These are phyloP conservation scores for Paspalum notatum DNA, from an alignment of 176 grass and related monocot genomes.

Conservation along the genomic window DNA sequence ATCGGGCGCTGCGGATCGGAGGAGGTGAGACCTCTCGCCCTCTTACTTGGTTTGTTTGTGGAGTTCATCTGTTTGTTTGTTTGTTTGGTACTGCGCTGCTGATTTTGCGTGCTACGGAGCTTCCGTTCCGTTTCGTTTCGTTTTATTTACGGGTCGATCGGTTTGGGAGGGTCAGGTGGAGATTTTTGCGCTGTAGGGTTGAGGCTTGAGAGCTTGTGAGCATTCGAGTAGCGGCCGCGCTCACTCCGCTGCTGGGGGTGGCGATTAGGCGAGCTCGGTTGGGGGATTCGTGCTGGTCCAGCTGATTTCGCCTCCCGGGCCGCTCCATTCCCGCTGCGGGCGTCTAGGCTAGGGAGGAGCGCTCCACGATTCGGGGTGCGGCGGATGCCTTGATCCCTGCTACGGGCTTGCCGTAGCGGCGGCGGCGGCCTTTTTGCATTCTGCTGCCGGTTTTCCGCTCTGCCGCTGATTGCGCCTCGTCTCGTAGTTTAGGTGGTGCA, in stretches of 20 bases:
- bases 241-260: neutral
- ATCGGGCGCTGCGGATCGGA: conserved; percentile 41
- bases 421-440: neutral
- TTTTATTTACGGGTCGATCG: neutral
- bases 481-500: neutral
- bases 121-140: neutral
- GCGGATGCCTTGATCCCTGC: neutral
- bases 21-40: conserved; percentile 48
- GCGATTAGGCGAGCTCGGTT: neutral
- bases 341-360: neutral
- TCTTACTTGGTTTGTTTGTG: neutral
- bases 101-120: neutral
- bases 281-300: conserved; percentile 4
- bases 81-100: neutral
- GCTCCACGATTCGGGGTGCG: no score
- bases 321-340: no score
- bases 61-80: no score
- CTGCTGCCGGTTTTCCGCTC: neutral
- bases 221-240: neutral
- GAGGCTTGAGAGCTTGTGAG: no score
- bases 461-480: neutral
- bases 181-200: neutral
- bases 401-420: neutral
- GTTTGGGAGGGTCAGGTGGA: neutral
- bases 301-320: conserved; percentile 12